Conservation (phyloP, 805 yeast species). For the Metschnikowia vanudenii region DNA sequence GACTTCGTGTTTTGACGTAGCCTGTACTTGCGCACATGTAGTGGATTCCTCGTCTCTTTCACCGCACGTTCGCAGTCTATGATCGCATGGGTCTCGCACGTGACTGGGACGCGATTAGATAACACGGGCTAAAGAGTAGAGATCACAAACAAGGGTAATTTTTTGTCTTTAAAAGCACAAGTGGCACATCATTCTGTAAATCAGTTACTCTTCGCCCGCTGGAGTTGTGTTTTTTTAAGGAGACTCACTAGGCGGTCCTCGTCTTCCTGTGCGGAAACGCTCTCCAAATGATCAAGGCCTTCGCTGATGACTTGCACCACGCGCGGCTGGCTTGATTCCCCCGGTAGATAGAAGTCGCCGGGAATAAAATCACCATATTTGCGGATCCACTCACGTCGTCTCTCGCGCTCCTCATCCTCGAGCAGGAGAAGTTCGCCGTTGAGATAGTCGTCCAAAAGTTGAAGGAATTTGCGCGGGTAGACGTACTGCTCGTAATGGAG, state of each 20-base stretch:
- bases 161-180: no score
- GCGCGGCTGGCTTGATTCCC: conserved; percentile 34
- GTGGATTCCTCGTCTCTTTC: no score
- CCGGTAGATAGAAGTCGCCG: conserved; percentile 38
- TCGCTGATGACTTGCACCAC: conserved; percentile 44
- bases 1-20: not conserved
- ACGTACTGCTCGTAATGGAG: conserved; percentile 39
- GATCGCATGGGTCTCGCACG: no score
- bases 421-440: conserved; percentile 31
- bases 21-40: not conserved
- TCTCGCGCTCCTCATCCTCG: conserved; percentile 34
- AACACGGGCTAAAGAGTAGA: no score
- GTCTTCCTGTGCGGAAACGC: conserved; percentile 5
- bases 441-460: conserved; percentile 32
- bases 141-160: no score
- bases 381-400: conserved; percentile 37
- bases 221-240: conserved; percentile 2
- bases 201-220: not conserved
- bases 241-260: conserved; percentile 15
- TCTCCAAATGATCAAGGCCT: conserved; percentile 32
- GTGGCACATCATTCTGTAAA: no score
- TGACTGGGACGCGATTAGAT: no score
- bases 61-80: no score
- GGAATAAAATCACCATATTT: conserved; percentile 44
- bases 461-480: conserved; percentile 37